Percentiles rank a stretch among this genome's conserved stretches.
These are phyloP conservation scores for Aureobasidium sp. DNA, from an alignment of 2,329 filamentous ascomycete species.

Conservation along the genomic window DNA sequence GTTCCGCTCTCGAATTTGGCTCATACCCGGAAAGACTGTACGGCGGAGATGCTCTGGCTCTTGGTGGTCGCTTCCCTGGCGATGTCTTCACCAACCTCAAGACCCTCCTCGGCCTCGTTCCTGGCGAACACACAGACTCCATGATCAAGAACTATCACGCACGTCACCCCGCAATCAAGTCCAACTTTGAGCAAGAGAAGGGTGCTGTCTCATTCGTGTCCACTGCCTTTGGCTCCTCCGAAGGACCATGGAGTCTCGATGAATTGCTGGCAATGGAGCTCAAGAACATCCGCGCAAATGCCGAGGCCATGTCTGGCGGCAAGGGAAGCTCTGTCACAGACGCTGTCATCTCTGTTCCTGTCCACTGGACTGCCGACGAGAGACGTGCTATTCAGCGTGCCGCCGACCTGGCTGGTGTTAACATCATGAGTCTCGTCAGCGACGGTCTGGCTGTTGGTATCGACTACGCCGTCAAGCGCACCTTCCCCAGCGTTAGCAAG, in stretches of 20 bases:
- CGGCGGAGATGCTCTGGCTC: conserved; percentile 89
- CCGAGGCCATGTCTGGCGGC: conserved; percentile 78
- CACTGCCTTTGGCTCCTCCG: conserved; percentile 73
- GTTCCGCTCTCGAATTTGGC: conserved; percentile 49
- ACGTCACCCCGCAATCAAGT: conserved; percentile 80
- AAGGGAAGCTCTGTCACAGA: conserved; percentile 79
- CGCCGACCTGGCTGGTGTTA: conserved; percentile 88
- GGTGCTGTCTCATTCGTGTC: conserved; percentile 87
- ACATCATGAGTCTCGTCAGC: conserved; percentile 84
- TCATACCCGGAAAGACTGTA: conserved; percentile 89
- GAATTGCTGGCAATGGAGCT: conserved; percentile 97
- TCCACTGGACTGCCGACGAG: conserved; percentile 92
- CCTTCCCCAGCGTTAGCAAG: conserved; percentile 86
- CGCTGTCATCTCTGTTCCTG: conserved; percentile 87
- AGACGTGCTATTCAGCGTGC: conserved; percentile 87
- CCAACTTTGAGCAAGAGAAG: conserved; percentile 65
- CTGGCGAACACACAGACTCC: conserved; percentile 55
- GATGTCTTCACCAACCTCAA: conserved; percentile 98
- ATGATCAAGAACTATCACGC: conserved; percentile 74
- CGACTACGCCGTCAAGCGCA: conserved; percentile 93
- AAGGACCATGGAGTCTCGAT: conserved; percentile 77
- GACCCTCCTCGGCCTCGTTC: conserved; percentile 79
- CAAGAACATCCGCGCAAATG: conserved; percentile 90
- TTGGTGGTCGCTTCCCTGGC: conserved; percentile 87
- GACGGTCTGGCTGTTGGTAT: conserved; percentile 94